Evolutionary conservation across 352 stramenopile genomes (phyloP).

Genomic region (Globisporangium mamillatum): DNA sequence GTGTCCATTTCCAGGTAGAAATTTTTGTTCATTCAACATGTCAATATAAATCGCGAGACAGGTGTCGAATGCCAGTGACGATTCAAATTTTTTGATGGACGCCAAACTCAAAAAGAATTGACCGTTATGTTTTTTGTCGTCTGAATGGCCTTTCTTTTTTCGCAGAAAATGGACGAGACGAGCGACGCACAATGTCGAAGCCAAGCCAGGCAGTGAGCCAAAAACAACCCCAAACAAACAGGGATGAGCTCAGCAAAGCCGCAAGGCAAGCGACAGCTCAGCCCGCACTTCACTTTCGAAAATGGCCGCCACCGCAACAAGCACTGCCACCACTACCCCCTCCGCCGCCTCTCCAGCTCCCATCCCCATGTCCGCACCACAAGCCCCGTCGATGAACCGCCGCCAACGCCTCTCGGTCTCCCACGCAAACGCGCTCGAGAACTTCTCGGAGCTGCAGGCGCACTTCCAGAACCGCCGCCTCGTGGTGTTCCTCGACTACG

Average conservation of each 20-base stretch:
- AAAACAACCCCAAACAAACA: neutral
- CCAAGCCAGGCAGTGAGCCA: neutral
- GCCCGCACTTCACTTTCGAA: conserved; percentile 14
- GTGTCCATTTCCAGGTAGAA: neutral
- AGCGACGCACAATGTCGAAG: neutral
- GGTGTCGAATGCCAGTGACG: neutral
- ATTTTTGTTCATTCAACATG: neutral
- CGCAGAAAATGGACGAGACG: neutral
- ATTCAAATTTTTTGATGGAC: conserved; percentile 4
- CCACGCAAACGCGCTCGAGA: conserved; percentile 68
- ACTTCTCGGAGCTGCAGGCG: conserved; percentile 56
- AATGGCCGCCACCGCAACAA: conserved; percentile 13
- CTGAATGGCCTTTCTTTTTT: neutral
- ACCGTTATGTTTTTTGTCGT: conserved; percentile 5
- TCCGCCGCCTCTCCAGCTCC: neutral
- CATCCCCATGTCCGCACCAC: neutral
- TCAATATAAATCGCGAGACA: neutral
- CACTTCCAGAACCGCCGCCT: conserved; percentile 58
- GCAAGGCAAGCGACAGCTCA: neutral
- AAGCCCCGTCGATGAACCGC: conserved; percentile 9
- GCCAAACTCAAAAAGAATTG: conserved; percentile 10
- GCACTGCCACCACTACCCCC: neutral
- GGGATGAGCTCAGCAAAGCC: neutral
- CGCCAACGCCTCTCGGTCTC: conserved; percentile 59
- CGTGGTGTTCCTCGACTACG: conserved; percentile 88